Percentiles rank a stretch among this genome's conserved stretches.
phyloP scores from a whole-genome alignment of 1,139 yeast genomes.

The Zygotorulaspora mrakii region DNA sequence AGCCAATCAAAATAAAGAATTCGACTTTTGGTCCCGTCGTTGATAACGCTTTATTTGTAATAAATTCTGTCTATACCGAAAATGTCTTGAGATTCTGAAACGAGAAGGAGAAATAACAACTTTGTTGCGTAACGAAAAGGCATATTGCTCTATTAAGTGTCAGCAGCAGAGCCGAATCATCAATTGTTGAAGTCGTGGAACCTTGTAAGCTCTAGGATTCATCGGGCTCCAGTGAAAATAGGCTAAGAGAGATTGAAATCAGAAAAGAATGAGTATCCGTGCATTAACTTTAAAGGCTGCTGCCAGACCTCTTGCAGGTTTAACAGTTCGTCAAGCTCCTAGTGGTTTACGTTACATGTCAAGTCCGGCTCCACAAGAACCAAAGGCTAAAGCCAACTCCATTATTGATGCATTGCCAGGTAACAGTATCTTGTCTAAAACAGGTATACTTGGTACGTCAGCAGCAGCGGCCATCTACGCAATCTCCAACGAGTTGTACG shows the following conservation, averaged over 20 bases:
- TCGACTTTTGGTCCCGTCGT: background rate
- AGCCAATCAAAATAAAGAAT: constrained; percentile 17
- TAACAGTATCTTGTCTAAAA: constrained; percentile 79
- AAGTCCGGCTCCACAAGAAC: constrained; percentile 65
- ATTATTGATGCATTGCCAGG: constrained; percentile 94
- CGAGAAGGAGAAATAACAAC: too few relatives aligned
- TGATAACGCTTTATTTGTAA: background rate
- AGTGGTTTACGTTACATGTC: constrained; percentile 50
- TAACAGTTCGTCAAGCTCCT: constrained; percentile 28
- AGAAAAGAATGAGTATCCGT: constrained; percentile 33
- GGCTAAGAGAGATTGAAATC: background rate
- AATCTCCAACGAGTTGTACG: constrained; percentile 86
- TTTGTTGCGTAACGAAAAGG: too few relatives aligned
- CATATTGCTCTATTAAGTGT: too few relatives aligned
- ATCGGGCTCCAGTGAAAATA: background rate
- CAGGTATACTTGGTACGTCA: constrained; percentile 91
- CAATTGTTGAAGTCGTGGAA: too few relatives aligned
- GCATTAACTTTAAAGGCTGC: constrained; percentile 30
- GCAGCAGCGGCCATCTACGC: constrained; percentile 94
- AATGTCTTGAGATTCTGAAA: background rate
- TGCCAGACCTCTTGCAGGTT: constrained; percentile 26
- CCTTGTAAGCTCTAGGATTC: background rate
- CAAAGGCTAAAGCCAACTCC: constrained; percentile 86
- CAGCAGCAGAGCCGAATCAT: too few relatives aligned
- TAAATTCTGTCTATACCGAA: background rate